These are phyloP conservation scores for Pseudonitzschia multistriata DNA, from an alignment of 108 stramenopile species.

Conservation along the genomic window DNA sequence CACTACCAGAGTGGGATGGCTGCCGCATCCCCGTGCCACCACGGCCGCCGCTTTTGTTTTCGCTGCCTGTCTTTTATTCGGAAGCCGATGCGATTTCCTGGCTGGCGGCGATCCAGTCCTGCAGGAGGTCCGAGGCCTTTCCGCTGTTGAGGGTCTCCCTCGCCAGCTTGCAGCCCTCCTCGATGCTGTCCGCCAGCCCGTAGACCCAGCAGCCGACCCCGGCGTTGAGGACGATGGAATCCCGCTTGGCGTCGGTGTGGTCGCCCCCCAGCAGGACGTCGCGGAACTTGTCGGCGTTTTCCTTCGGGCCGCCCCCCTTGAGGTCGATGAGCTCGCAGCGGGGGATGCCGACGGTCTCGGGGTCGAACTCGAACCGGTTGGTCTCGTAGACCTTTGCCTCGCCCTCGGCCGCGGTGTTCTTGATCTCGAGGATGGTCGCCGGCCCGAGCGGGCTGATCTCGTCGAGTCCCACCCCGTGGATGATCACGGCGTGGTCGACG, in stretches of 20 bases:
- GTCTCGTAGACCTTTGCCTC: slow-evolving; percentile 74
- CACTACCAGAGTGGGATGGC: no score
- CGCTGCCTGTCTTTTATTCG: background rate
- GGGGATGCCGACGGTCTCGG: slow-evolving; percentile 77
- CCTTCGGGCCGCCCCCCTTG: slow-evolving; percentile 91
- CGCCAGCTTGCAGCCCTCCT: slow-evolving; percentile 87
- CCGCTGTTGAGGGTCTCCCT: slow-evolving; percentile 72
- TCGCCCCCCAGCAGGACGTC: slow-evolving; percentile 86
- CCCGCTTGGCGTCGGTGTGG: slow-evolving; percentile 88
- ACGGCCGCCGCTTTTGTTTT: background rate
- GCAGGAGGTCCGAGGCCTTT: slow-evolving; percentile 67
- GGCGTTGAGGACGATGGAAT: slow-evolving; percentile 97
- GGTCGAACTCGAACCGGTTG: slow-evolving; percentile 82
- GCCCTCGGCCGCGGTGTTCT: slow-evolving; percentile 71
- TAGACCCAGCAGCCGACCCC: slow-evolving; percentile 97
- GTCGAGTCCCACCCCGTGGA: slow-evolving; percentile 97
- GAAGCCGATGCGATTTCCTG: slow-evolving; percentile 53
- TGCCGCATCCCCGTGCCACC: no score
- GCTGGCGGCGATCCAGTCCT: slow-evolving; percentile 73
- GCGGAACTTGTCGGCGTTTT: slow-evolving; percentile 90
- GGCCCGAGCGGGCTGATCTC: slow-evolving; percentile 97
- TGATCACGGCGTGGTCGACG: slow-evolving; percentile 95
- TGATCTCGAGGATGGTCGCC: slow-evolving; percentile 88
- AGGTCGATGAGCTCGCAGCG: slow-evolving; percentile 90
- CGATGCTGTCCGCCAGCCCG: slow-evolving; percentile 82